Base-by-base conservation (phyloP, 1,139 yeast genomes). In the Eremothecium sinecaudum region DNA sequence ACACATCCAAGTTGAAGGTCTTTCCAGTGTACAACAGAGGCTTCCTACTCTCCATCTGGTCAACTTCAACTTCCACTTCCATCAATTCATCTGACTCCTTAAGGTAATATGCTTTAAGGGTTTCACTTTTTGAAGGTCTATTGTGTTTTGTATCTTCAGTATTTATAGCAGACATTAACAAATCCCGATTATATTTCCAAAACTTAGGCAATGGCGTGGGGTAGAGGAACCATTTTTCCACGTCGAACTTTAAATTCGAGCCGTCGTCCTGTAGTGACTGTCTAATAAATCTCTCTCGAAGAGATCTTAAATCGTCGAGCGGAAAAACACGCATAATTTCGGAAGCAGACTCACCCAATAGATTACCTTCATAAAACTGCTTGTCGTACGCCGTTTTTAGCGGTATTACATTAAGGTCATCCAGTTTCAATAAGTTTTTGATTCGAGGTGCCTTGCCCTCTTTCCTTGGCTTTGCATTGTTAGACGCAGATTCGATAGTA, bases 201-300 rank as follows among this genome's bases (percentile, higher is more conserved):
- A 50, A 52, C 35, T 53, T 53, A 4, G 58, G 58, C 24, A 53
- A 27, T 4, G 58, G 57, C 30, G 47, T 46, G 1, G 58, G 58
- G 32, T 53, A 53, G 1, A 51, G 36, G 11, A 53, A 40, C 53
- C 56, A 50, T 17, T 41, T 41, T 5, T 43, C 38, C n/a, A 44
- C 18, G 34, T 52, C 45, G 29, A 50, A 31, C 25, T 50, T 51
- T 18, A 40, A 31, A 33, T 52, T 51, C 1, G 52, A 45, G 8
- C 24, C 32, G 10, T 38, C 34, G 39, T 51, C 51, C 32, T 53
- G 58, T 13, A 42, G 39, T 7, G 57, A 51, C 2, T 40, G 36
- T 14, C 30, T 32, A 5, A 52, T 37, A 31, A 50, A 53, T 28
- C 42, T 45, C 7, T 28, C 32, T 28, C 57, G 35, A 13, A 48